Conservation (phyloP, 345 rosid genomes). For the Leavenworthia alabamica region DNA sequence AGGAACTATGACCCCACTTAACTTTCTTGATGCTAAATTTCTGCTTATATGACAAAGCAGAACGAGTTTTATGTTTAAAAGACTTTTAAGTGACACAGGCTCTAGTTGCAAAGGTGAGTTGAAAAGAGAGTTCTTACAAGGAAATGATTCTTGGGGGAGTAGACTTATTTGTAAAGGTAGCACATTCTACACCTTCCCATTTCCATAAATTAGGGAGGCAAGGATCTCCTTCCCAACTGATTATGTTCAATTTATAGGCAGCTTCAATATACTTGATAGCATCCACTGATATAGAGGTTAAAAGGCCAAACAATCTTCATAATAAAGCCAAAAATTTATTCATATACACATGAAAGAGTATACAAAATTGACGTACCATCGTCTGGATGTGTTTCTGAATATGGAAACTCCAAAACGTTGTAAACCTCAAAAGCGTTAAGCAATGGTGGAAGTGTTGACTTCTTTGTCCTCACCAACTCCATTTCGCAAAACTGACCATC, state of each 20-base stretch:
- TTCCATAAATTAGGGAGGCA: slow-evolving; percentile 10
- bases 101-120: no score
- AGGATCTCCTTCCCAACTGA: slow-evolving; percentile 46
- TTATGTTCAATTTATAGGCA: slow-evolving; percentile 12
- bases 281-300: slow-evolving; percentile 9
- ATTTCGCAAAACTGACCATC: rapidly evolving
- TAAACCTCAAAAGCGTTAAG: not conserved
- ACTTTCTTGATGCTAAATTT: no score
- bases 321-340: no score
- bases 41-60: no score
- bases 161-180: no score
- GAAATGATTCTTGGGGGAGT: no score
- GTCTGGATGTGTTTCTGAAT: not conserved
- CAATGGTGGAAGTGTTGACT: slow-evolving; percentile 13
- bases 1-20: no score
- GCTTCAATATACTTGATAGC: slow-evolving; percentile 35
- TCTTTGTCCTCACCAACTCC: not conserved
- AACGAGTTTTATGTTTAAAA: no score
- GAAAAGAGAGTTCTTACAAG: no score
- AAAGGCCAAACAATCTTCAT: no score
- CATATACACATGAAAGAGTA: no score
- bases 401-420: not conserved
- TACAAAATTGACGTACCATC: not conserved
- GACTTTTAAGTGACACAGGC: no score
- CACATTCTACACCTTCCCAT: slow-evolving; percentile 27